phyloP scores from a whole-genome alignment of 352 stramenopile species.

The Phytophthora sp. region DNA sequence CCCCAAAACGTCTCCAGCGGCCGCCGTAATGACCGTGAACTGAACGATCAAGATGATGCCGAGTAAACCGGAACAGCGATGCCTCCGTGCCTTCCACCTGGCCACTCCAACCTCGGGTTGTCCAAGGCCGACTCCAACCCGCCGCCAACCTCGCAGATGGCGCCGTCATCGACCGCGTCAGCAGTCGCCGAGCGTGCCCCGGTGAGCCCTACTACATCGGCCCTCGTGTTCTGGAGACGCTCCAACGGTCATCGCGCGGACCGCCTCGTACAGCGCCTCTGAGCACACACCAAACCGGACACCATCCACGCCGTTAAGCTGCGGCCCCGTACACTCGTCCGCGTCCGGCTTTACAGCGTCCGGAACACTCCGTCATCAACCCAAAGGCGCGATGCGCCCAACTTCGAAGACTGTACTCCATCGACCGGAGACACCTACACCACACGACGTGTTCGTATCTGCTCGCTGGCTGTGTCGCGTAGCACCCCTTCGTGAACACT shows the following conservation, averaged over 20 bases:
- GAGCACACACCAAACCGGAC: not conserved
- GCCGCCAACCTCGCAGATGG: not conserved
- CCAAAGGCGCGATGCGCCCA: not conserved
- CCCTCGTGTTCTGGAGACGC: not conserved
- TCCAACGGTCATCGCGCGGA: not conserved
- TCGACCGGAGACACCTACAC: not conserved
- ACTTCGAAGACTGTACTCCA: not conserved
- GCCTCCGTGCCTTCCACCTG: not conserved
- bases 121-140: not conserved
- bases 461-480: not conserved
- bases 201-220: not conserved
- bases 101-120: not conserved
- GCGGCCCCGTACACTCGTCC: not conserved
- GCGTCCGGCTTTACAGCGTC: not conserved
- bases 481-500: conserved; percentile 3
- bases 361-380: not conserved
- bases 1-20: not conserved
- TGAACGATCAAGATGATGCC: not conserved
- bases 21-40: not conserved
- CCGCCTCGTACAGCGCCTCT: not conserved
- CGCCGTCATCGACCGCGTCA: not conserved
- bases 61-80: not conserved
- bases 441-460: not conserved
- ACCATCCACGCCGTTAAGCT: not conserved
- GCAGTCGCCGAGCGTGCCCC: not conserved